Evolutionary conservation across 108 stramenopile genomes (phyloP), one percentile per base, ranked within the genome.

Genomic region (Cyclotella sp.): DNA sequence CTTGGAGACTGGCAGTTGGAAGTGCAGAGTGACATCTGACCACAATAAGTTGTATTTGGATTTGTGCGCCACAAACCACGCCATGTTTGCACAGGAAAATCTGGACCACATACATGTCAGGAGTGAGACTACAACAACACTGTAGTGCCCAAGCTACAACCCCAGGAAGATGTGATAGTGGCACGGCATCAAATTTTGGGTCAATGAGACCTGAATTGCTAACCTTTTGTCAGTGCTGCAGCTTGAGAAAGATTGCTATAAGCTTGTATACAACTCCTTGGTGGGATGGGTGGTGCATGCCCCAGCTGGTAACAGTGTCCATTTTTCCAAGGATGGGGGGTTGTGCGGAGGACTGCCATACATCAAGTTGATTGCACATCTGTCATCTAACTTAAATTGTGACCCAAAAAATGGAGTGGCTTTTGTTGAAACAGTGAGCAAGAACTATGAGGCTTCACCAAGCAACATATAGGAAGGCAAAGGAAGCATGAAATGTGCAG

Each of bases 211-310:
- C 18, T 44, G 65, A 4, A 67, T 67, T 47, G 65, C 65, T 28
- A 67, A 67, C 27, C 43, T 67, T 26, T 16, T 67, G 12, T 67
- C 65, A n/a, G n/a, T n/a, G n/a, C n/a, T n/a, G n/a, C n/a, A n/a
- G n/a, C n/a, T n/a, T n/a, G n/a, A n/a, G n/a, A n/a, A n/a, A n/a
- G n/a, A n/a, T n/a, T n/a, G n/a, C n/a, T n/a, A n/a, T n/a, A n/a
- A n/a, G n/a, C n/a, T n/a, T n/a, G n/a, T n/a, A n/a, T n/a, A n/a
- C n/a, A n/a, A 45, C n/a, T n/a, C n/a, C n/a, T n/a, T n/a, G n/a
- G n/a, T n/a, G n/a, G n/a, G 28, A 67, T 26, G 26, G 65, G 45
- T n/a, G 46, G 46, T 13, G 22, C 2, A 15, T 47, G 45, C 65
- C 8, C 65, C 65, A 6, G 19, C 2, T 4, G 46, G 46, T 3